Evolutionary conservation across 768 basidiomycete species (phyloP).

Genomic region (Sarcodon sp.): DNA sequence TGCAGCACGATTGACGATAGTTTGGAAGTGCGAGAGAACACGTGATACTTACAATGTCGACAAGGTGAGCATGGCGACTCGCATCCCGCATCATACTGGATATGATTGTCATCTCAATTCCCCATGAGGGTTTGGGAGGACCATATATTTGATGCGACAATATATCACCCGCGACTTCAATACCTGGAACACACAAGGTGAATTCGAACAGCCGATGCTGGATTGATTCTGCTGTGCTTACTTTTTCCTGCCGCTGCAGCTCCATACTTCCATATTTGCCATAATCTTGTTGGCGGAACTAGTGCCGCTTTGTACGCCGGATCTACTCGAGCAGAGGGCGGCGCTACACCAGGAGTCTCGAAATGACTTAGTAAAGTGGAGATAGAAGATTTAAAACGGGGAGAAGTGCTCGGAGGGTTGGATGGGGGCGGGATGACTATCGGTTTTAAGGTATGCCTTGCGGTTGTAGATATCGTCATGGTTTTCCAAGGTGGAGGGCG

Average conservation of each 20-base stretch:
- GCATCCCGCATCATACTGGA: constrained; percentile 79
- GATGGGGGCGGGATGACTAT: neutral
- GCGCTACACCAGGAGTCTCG: constrained; percentile 55
- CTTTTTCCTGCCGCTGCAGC: constrained; percentile 47
- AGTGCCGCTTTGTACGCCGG: constrained; percentile 48
- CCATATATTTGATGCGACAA: constrained; percentile 75
- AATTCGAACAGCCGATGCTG: neutral
- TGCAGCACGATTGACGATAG: neutral
- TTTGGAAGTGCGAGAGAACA: neutral
- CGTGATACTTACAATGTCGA: constrained; percentile 56
- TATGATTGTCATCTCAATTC: constrained; percentile 86
- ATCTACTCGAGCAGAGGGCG: constrained; percentile 60
- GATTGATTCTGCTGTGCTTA: constrained; percentile 13
- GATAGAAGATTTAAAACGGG: constrained; percentile 1
- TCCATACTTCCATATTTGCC: constrained; percentile 59
- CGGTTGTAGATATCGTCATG: neutral
- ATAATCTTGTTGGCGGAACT: constrained; percentile 40
- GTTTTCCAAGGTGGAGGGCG: constrained; percentile 1
- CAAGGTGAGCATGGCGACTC: constrained; percentile 67
- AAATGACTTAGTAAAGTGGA: constrained; percentile 33
- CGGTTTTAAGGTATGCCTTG: constrained; percentile 6
- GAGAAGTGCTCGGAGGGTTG: neutral
- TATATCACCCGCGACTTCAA: constrained; percentile 48
- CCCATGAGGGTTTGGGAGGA: constrained; percentile 85
- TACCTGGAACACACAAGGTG: constrained; percentile 16